Base-by-base conservation (phyloP, 148 eudicot species). In the Camellia granthamiana region DNA sequence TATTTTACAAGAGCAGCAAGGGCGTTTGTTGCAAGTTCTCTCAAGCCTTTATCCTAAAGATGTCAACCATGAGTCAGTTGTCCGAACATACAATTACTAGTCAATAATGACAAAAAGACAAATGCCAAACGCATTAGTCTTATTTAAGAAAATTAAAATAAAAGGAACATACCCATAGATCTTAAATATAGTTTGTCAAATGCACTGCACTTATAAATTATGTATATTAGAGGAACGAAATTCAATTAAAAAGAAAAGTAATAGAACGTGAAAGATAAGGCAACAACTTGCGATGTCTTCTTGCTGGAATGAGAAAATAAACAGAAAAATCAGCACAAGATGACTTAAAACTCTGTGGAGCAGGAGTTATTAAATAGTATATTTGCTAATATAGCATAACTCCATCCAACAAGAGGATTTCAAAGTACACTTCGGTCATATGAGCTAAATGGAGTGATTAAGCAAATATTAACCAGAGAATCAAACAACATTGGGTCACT, bases 21-120 rank as follows among this genome's bases (percentile, higher is more conserved):
- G 78, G 98, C 97, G 84, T 83, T 90, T 52, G 97, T 86, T 82
- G 98, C 90, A 87, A 96, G 98, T 87, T 96, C 98, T 86, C 99
- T 91, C 86, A 96, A 84, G 44, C 95, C 90, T 86, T 92, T 94
- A 59, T 96, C 99, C 99, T 96, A 88, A 74, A 89, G 80, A 73
- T 56, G 49, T 64, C 76, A 63, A 78, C 41, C 59, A 67, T 15
- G 58, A 81, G 61, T 75, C 65, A 73, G 75, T 67, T 56, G 60
- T n/a, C 44, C 5, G 52, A 63, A 16, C n/a, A 44, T 0, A 52
- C n/a, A 65, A 47, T 66, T 38, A 30, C 21, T 43, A 79, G 47
- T 54, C 30, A 65, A 72, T 19, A 85, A 67, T 19, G 13, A 76
- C 62, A 64, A 80, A 12, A 55, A 18, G 78, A 7, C 49, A 56